Conservation (phyloP, 2,329 filamentous ascomycete genomes). For the Neoarthrinium moseri region DNA sequence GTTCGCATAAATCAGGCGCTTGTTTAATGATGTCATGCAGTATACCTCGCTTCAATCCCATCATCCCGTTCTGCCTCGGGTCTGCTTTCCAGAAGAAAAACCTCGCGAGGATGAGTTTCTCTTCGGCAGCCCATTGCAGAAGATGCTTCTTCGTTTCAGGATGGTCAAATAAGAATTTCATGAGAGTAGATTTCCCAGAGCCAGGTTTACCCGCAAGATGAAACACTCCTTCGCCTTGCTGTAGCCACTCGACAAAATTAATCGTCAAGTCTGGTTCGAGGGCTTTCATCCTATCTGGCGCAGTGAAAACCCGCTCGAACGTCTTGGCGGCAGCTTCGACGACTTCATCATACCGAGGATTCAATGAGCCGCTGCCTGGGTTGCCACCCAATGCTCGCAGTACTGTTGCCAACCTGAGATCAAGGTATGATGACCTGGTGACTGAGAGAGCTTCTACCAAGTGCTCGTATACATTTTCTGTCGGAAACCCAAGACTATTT, state of each 20-base stretch:
- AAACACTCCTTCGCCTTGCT: constrained; percentile 7
- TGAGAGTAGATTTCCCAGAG: constrained; percentile 4
- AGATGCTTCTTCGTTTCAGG: background rate
- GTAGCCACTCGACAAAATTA: constrained; percentile 10
- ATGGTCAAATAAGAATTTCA: constrained; percentile 13
- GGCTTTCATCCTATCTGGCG: too few species aligned
- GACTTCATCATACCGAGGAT: too few species aligned
- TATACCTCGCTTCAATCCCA: background rate
- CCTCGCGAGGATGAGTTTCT: constrained; percentile 5
- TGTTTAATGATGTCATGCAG: background rate
- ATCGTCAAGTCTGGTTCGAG: background rate
- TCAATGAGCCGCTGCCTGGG: too few species aligned
- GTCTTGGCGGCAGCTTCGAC: too few species aligned
- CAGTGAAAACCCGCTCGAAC: too few species aligned
- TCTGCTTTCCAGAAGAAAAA: constrained; percentile 12
- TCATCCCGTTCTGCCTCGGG: constrained; percentile 5
- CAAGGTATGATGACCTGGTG: too few species aligned
- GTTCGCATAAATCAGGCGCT: background rate
- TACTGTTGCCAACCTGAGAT: too few species aligned
- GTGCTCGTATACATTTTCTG: too few species aligned
- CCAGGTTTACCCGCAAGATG: constrained; percentile 12
- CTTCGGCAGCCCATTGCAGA: constrained; percentile 5
- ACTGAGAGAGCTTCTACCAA: too few species aligned
- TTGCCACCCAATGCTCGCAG: too few species aligned
- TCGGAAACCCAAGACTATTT: too few species aligned